Conservation (phyloP, 345 rosid genomes). For the Sonneratia caseolaris region DNA sequence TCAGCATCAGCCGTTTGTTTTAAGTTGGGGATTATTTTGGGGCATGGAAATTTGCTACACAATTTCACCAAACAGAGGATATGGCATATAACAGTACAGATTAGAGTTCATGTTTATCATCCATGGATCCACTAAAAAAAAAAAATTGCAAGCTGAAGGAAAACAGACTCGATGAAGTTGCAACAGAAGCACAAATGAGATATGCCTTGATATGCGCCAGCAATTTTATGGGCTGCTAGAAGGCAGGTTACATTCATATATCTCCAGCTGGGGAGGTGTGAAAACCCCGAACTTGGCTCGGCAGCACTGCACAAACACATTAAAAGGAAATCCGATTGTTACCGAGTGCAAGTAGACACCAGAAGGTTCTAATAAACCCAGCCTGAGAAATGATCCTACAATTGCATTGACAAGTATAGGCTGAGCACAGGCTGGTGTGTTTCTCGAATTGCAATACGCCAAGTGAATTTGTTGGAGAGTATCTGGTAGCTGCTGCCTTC, state of each 20-base stretch:
- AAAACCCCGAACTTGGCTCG: neutral
- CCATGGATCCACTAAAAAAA: neutral
- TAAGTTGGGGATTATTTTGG: too few species aligned
- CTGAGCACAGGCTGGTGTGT: neutral
- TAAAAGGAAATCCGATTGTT: neutral
- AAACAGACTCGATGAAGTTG: neutral
- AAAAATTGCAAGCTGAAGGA: neutral
- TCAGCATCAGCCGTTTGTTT: too few species aligned
- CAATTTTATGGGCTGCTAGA: neutral
- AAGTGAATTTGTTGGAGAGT: neutral
- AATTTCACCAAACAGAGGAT: too few species aligned
- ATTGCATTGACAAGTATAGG: neutral
- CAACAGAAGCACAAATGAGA: neutral
- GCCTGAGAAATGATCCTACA: too few species aligned
- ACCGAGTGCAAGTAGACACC: neutral
- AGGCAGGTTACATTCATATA: neutral
- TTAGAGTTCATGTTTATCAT: neutral
- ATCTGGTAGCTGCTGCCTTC: too few species aligned
- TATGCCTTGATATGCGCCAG: neutral
- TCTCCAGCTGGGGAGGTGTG: neutral
- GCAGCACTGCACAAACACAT: neutral
- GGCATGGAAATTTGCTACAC: too few species aligned
- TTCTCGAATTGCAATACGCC: neutral
- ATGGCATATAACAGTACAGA: too few species aligned
- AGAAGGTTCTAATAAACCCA: too few species aligned